Conservation (phyloP, 129 eudicot genomes). For the Chrysanthemum seticuspe region DNA sequence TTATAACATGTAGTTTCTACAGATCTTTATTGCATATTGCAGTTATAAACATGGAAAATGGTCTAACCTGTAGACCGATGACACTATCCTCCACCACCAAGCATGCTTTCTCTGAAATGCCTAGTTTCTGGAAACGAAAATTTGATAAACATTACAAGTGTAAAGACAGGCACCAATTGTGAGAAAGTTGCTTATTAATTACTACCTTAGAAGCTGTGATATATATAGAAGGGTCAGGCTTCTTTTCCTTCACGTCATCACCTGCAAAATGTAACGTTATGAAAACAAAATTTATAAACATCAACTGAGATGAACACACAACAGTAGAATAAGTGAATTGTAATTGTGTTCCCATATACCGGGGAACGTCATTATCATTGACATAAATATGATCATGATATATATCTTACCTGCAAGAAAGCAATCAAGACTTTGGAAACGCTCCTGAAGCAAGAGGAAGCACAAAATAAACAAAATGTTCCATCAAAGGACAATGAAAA, state of each 20-base stretch:
- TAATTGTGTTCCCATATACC: not conserved
- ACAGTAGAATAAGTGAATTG: not conserved
- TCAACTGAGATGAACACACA: not conserved
- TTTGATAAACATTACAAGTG: not conserved
- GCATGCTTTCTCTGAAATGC: slow-evolving; percentile 68
- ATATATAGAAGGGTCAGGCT: slow-evolving; percentile 93
- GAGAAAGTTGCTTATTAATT: not conserved
- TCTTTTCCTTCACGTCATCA: slow-evolving; percentile 96
- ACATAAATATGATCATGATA: not conserved
- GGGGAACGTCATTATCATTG: not conserved
- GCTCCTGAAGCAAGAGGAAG: slow-evolving; percentile 59
- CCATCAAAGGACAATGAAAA: slow-evolving; percentile 7
- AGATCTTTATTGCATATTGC: slow-evolving; percentile 7
- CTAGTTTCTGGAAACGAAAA: slow-evolving; percentile 56
- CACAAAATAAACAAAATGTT: slow-evolving; percentile 16
- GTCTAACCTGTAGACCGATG: slow-evolving; percentile 89
- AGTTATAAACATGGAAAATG: not conserved
- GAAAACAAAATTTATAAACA: slow-evolving; percentile 12
- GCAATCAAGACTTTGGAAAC: slow-evolving; percentile 92
- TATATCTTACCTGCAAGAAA: slow-evolving; percentile 85
- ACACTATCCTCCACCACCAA: slow-evolving; percentile 95
- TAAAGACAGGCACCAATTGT: not conserved
- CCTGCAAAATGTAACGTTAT: slow-evolving; percentile 46
- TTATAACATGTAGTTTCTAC: not conserved
- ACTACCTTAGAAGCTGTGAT: slow-evolving; percentile 78